Evolutionary conservation across 352 stramenopile species (phyloP), one percentile per base, ranked within the genome.

Genomic region (Phytophthora sansomeana): DNA sequence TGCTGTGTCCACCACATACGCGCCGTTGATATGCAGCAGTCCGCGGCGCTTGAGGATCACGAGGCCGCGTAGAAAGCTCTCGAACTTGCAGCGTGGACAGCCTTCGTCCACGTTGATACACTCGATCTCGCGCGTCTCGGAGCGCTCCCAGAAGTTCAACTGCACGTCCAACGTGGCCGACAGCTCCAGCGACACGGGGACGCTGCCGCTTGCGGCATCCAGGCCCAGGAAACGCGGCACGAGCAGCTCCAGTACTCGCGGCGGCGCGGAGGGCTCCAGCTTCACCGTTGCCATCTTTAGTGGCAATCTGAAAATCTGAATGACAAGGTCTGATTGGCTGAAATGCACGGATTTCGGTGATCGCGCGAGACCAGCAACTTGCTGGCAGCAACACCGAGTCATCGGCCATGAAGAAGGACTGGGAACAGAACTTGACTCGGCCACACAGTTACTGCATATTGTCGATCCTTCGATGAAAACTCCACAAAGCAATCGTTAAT

Each of bases 1-100:
- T 28, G 14, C 26, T 10, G 10, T 59, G 26, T 52, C 32, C 0
- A 85, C 56, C 7, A 74, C 74, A 53, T 91, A 88, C 29, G 71
- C 74, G 13, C 58, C 64, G 21, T 74, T 65, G 14, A 89, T 35
- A 6, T 58, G 59, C n/a, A 91, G 43, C 41, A 78, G 46, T 1
- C 54, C n/a, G 24, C 60, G 60, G 14, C 75, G 71, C 10, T 74
- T 63, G 8, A 87, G 58, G 58, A 81, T 58, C 38, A 86, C 48
- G 14, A 89, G 26, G 2, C 58, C 72, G 11, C 59, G 68, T 30
- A 90, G 39, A 28, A 90, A 63, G 6, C 63, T 69, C 42, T 75
- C 70, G 59, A 80, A 85, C 29, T 72, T 66, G 62, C 81, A 90
- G 16, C 54, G 51, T 4, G 67, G 81, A 49, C 79, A 79, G 16